Evolutionary conservation across 2,329 filamentous ascomycete genomes (phyloP), one percentile per base, ranked within the genome.

Genomic region (Gnomoniopsis sp.): DNA sequence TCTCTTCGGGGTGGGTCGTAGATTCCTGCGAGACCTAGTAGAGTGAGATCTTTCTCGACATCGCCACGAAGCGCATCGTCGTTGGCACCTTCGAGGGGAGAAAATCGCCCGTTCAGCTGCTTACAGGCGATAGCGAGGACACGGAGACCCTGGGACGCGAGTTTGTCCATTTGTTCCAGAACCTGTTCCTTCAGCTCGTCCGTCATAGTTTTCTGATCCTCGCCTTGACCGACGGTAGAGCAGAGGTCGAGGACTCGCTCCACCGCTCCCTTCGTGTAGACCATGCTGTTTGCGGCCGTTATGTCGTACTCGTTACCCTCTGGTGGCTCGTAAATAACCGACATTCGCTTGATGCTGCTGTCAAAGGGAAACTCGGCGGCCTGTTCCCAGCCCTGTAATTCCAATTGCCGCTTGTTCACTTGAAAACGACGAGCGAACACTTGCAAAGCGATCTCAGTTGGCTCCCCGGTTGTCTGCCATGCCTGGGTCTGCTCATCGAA

Each of bases 1-100:
- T 96, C 91, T 2, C 86, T 84, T 1, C 91, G 89, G 57, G 91
- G 91, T 3, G 91, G 91, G 65, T 96, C 91, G 69, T 95, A 93
- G 63, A 96, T 88, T 57, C 91, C 91, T 51, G 89, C 87, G 11
- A 96, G 81, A n/a, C 92, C 93, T 15, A 90, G 82, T 62, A 96
- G 89, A 3, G 80, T 82, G 34, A 96, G 82, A 33, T 84, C 78
- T 38, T 77, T 76, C 69, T 96, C 91, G 15, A 93, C 81, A 4
- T 79, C 74, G 6, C 77, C 74, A 6, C 91, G 88, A 2, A 80
- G 69, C 44, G 72, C 68, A 53, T 79, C 75, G 7, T 81, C 77
- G 4, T 61, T 64, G 2, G 63, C 63, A 6, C 64, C 68, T 6
- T 67, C 65, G n/a, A 68, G 65, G 11, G 70, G 64, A 12, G 68